Evolutionary conservation across 2,329 filamentous ascomycete genomes (phyloP), one percentile per base, ranked within the genome.

Genomic region (Drechslerella stenobrocha): DNA sequence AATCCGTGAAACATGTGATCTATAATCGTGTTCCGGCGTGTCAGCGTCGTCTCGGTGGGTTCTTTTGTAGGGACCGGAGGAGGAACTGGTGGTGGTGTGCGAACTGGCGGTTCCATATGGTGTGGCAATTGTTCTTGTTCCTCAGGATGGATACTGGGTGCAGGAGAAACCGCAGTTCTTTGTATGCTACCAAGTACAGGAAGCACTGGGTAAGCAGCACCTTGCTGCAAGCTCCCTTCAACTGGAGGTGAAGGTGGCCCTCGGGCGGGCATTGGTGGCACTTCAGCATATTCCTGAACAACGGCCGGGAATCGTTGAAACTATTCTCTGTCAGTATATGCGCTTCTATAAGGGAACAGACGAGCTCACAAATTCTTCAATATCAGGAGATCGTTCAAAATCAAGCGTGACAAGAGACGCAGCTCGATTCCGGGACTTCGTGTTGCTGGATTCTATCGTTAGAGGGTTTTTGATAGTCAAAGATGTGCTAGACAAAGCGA

Each of bases 1-100:
- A 73, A 73, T 1, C 70, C 70, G 47, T 74, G 70, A 57, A 73
- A 73, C 4, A 73, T 71, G 46, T 73, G 72, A 30, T 74, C 72
- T 24, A 74, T 71, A 35, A 73, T 73, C 2, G 71, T 73, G 23
- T 64, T 65, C 40, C 59, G 58, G 20, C 52, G 57, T 5, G 35
- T 20, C 8, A 59, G 45, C 1, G 34, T 46, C 45, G 35, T 60
- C 20, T 72, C 69, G 3, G 34, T 24, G 22, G 34, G 3, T 9
- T 64, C 57, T 40, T 70, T 70, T 23, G 48, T 8, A 15, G 63
- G 52, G 18, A 65, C 26, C 4, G 53, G 42, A 8, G 64, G 67
- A 15, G 59, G 61, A 2, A 55, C 48, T 9, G 53, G 53, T 15
- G 63, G 63, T 0, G 63, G 44, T 37, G 55, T 32, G 2, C 63